Evolutionary conservation across 2,329 filamentous ascomycete genomes (phyloP), one percentile per base, ranked within the genome.

Genomic region (Bertia moriformis): DNA sequence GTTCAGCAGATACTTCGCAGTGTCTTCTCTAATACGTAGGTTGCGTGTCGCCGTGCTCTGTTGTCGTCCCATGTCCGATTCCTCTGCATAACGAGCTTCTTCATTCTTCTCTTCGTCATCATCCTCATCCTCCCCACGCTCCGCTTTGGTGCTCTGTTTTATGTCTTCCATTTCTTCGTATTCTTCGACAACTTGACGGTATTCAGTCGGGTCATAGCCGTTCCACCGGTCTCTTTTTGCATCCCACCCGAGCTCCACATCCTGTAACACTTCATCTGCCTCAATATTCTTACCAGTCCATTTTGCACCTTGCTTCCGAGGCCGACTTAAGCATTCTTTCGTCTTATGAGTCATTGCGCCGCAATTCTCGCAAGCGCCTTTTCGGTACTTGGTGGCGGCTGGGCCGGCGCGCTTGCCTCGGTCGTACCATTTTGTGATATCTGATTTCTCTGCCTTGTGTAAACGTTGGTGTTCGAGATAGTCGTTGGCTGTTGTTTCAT

Each of bases 221-320:
- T 95, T 95, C 89, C 91, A 98, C 33, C 89, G 76, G 63, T 98
- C 91, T 48, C 91, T 73, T 65, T 98, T 98, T 17, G 91, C 91
- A 58, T 98, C 93, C 85, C 89, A 98, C 3, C 88, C 85, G 37
- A 96, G 63, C 36, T 83, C 76, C 14, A 96, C 79, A 40, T 93
- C 79, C 53, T 94, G 82, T 12, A 94, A 66, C 7, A 82, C 63
- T 53, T 95, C 87, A 55, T 98, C 93, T 19, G 89, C 86, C 54
- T 94, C 81, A 40, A 98, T 98, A 54, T 96, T 82, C 52, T 76
- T 81, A 17, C 91, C 91, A 0, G 88, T 93, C 77, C 83, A 95
- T 55, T 81, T 87, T 10, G 91, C 91, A 45, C 91, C 89, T 41
- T 81, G 78, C 39, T 93, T 93, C 42, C 91, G 75, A 19, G 88